Evolutionary conservation across 1,284 basidiomycete genomes (phyloP).

Genomic region (Irpex rosettiformis): DNA sequence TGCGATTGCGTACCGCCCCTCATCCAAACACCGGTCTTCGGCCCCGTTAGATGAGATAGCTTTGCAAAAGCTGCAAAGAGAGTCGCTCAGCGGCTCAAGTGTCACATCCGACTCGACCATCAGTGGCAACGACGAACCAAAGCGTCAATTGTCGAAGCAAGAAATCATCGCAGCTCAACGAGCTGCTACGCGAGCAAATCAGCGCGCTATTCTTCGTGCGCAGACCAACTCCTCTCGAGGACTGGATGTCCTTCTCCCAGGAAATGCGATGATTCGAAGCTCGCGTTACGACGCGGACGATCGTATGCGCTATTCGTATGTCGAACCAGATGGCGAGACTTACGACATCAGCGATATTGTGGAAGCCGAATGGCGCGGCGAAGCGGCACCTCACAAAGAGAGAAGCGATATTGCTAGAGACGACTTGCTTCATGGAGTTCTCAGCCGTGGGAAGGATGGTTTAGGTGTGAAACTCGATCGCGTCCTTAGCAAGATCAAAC

Average conservation of each 20-base stretch:
- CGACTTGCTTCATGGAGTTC: conserved; percentile 64
- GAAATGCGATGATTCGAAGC: conserved; percentile 83
- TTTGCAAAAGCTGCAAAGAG: conserved; percentile 64
- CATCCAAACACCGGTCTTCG: conserved; percentile 63
- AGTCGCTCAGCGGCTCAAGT: conserved; percentile 52
- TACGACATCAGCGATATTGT: conserved; percentile 92
- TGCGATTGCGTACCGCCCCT: conserved; percentile 66
- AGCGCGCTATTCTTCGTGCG: conserved; percentile 81
- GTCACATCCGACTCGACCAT: conserved; percentile 38
- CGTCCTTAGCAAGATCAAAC: conserved; percentile 75
- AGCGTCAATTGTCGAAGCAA: conserved; percentile 62
- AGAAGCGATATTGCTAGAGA: conserved; percentile 34
- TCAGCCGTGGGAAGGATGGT: conserved; percentile 51
- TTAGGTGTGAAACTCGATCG: conserved; percentile 75
- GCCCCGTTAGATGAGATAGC: conserved; percentile 77
- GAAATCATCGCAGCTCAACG: conserved; percentile 94
- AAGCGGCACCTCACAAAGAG: conserved; percentile 27
- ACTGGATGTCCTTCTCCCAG: conserved; percentile 82
- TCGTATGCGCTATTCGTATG: conserved; percentile 86
- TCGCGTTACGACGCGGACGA: conserved; percentile 68
- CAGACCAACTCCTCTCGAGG: conserved; percentile 83
- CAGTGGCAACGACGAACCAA: conserved; percentile 34
- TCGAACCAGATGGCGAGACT: conserved; percentile 82
- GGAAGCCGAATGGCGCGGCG: conserved; percentile 76
- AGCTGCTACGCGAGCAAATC: conserved; percentile 78